Percentiles rank a stretch among this genome's conserved stretches.
Conservation (phyloP, 371 early-diverging fungal species). For the Mucor sp. region DNA sequence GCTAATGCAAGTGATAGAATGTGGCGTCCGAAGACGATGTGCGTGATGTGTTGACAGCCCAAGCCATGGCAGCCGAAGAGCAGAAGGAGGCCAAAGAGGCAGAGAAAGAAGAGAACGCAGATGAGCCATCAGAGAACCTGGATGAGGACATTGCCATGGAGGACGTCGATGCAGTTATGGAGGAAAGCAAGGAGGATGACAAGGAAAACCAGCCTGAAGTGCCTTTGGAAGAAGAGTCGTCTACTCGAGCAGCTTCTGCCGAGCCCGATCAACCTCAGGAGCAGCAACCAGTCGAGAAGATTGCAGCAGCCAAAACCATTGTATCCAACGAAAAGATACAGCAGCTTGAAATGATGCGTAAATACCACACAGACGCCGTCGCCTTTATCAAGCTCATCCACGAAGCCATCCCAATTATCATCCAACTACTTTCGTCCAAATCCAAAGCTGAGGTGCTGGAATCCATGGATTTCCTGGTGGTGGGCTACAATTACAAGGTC, state of each 20-base stretch:
- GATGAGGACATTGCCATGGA: not conserved
- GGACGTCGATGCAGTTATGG: constrained; percentile 12
- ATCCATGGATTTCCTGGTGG: constrained; percentile 92
- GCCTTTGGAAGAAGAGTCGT: not conserved
- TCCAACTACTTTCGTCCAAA: constrained; percentile 86
- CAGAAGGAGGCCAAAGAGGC: not conserved
- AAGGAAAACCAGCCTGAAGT: constrained; percentile 18
- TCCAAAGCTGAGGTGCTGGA: constrained; percentile 92
- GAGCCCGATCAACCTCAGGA: not conserved
- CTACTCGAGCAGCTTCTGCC: not conserved
- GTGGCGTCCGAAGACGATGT: constrained; percentile 18
- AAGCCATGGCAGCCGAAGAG: not conserved
- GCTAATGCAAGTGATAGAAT: not conserved
- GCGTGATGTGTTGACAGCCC: constrained; percentile 1
- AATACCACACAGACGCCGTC: constrained; percentile 88
- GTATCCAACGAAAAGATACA: constrained; percentile 57
- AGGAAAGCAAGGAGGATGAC: constrained; percentile 24
- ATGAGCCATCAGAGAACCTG: constrained; percentile 1
- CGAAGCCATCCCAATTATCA: constrained; percentile 70
- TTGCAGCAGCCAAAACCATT: constrained; percentile 9
- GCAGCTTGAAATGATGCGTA: constrained; percentile 64
- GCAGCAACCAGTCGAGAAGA: not conserved
- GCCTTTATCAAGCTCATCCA: constrained; percentile 81
- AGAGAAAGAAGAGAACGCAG: not conserved
- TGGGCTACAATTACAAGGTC: constrained; percentile 81